A percentile compares a stretch with the other conserved stretches of the same genome.
Conservation (phyloP, 805 yeast genomes). For the Kodamaea nitidulidarum region DNA sequence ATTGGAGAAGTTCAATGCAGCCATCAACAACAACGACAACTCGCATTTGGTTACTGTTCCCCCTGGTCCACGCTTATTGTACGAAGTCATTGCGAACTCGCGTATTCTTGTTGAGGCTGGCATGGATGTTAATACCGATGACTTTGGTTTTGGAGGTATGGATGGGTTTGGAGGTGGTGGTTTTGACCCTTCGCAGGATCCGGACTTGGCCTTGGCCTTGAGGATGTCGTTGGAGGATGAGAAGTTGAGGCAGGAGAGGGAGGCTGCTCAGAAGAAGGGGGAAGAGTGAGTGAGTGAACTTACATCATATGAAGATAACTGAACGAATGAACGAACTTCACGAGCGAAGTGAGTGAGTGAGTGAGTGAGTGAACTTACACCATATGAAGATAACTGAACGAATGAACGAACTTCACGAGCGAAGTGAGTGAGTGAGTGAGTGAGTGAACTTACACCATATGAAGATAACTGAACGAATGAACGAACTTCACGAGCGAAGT, state of each 20-base stretch:
- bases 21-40: constrained; percentile 71
- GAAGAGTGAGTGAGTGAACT: constrained; percentile 8
- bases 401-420: too few species aligned
- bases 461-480: too few species aligned
- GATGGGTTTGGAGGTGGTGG: constrained; percentile 30
- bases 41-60: constrained; percentile 83
- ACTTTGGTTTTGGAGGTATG: constrained; percentile 40
- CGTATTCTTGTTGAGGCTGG: constrained; percentile 70
- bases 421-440: too few species aligned
- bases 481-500: too few species aligned
- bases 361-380: too few species aligned
- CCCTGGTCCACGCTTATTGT: constrained; percentile 80
- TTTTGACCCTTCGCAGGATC: constrained; percentile 86
- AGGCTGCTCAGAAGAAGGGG: constrained; percentile 36
- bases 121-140: constrained; percentile 41
- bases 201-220: constrained; percentile 93
- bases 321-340: too few species aligned
- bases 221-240: constrained; percentile 94
- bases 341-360: not conserved
- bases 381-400: too few species aligned
- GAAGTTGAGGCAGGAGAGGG: constrained; percentile 83
- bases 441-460: too few species aligned
- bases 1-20: constrained; percentile 71
- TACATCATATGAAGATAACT: too few species aligned
- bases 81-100: constrained; percentile 75